These are phyloP conservation scores for Scheffersomyces segobiensis DNA, from an alignment of 1,139 yeast species.

Conservation along the genomic window DNA sequence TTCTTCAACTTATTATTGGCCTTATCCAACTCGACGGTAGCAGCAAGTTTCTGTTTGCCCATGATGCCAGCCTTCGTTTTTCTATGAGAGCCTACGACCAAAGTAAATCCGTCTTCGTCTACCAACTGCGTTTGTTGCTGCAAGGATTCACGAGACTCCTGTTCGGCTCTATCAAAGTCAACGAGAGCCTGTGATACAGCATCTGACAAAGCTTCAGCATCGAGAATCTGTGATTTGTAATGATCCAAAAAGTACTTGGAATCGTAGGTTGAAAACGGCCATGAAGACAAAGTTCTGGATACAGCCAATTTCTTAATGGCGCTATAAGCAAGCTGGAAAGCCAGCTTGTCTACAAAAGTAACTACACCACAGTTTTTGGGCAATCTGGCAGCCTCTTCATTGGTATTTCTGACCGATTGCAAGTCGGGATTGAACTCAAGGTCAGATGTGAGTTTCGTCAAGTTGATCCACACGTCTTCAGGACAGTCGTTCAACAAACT, in stretches of 20 bases:
- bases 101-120: constrained; percentile 92
- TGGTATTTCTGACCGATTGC: constrained; percentile 6
- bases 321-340: constrained; percentile 64
- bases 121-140: constrained; percentile 58
- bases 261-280: constrained; percentile 26
- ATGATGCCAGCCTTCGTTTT: constrained; percentile 71
- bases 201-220: constrained; percentile 46
- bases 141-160: constrained; percentile 59
- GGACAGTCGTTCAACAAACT: constrained; percentile 40
- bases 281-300: constrained; percentile 20
- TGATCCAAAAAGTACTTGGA: constrained; percentile 30
- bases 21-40: constrained; percentile 44
- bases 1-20: constrained; percentile 59
- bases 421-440: constrained; percentile 36
- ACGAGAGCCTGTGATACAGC: constrained; percentile 60
- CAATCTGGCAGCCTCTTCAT: constrained; percentile 37
- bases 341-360: constrained; percentile 73
- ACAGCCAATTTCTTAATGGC: constrained; percentile 54
- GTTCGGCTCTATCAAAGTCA: constrained; percentile 73
- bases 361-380: constrained; percentile 77
- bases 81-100: constrained; percentile 84
- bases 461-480: constrained; percentile 58
- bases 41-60: constrained; percentile 53
- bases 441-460: constrained; percentile 62
- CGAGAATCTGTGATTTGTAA: constrained; percentile 37